phyloP scores from a whole-genome alignment of 306 rosid genomes.

The Castanea crenata region DNA sequence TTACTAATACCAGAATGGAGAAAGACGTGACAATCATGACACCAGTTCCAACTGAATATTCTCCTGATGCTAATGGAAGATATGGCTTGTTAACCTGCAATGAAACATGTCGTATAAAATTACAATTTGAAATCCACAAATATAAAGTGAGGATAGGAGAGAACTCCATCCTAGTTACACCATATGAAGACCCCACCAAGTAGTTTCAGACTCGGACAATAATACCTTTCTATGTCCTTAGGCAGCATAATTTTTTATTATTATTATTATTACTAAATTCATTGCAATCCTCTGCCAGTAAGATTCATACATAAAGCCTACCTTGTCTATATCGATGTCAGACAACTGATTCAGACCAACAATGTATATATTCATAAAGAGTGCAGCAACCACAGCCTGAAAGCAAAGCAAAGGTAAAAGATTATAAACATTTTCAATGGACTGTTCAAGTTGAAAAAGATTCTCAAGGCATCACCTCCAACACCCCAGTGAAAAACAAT shows the following conservation, averaged over 20 bases:
- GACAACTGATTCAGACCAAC: conserved; percentile 91
- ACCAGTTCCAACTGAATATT: conserved; percentile 81
- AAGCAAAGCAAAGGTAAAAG: conserved; percentile 15
- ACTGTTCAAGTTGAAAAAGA: conserved; percentile 9
- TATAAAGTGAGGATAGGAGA: background rate
- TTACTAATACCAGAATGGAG: conserved; percentile 60
- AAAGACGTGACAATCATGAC: conserved; percentile 60
- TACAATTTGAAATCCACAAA: conserved; percentile 19
- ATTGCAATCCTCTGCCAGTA: conserved; percentile 7
- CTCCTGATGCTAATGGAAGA: conserved; percentile 99
- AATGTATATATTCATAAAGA: conserved; percentile 89
- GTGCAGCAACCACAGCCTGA: conserved; percentile 93
- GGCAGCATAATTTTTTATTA: background rate
- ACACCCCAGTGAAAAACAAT: conserved; percentile 66
- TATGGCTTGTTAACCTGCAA: conserved; percentile 94
- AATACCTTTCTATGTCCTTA: background rate
- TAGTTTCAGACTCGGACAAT: background rate
- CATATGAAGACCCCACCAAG: background rate
- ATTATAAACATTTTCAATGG: background rate
- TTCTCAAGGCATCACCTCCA: conserved; percentile 62
- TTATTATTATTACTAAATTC: background rate
- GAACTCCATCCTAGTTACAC: background rate
- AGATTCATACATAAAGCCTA: conserved; percentile 16
- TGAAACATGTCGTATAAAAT: conserved; percentile 14
- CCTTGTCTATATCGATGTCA: conserved; percentile 97